Conservation (phyloP, 225 moss, liverwort and hornwort genomes). For the Neckera pumila region DNA sequence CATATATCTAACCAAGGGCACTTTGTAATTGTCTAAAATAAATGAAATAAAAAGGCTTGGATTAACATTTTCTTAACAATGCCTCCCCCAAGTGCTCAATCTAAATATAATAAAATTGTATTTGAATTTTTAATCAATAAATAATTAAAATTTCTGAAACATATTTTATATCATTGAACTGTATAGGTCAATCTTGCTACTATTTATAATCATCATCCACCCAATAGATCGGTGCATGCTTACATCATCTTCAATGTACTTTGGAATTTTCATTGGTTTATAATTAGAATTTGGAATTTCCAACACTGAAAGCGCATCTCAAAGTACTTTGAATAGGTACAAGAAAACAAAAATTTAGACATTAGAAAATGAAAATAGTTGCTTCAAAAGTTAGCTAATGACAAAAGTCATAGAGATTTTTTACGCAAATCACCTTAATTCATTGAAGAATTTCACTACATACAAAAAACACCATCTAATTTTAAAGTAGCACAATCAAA, state of each 20-base stretch:
- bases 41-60: neutral
- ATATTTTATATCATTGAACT: neutral
- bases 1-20: neutral
- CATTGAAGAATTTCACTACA: too few relatives aligned
- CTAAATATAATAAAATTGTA: neutral
- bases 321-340: neutral
- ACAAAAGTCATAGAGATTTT: neutral
- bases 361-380: neutral
- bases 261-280: neutral
- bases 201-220: neutral
- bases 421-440: neutral
- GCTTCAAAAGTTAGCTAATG: neutral
- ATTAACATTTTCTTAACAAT: neutral
- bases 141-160: neutral
- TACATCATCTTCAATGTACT: neutral
- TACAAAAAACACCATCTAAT: too few relatives aligned
- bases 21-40: neutral
- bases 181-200: accelerated
- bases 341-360: neutral
- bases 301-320: accelerated
- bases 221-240: neutral
- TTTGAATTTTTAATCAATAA: neutral
- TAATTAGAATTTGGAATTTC: neutral
- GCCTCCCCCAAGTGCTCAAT: neutral
- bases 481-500: too few relatives aligned